Percentiles rank a stretch among this genome's conserved stretches.
These are phyloP conservation scores for Tetradesmus lagerheimii DNA, from an alignment of 139 green algal species.

Conservation along the genomic window DNA sequence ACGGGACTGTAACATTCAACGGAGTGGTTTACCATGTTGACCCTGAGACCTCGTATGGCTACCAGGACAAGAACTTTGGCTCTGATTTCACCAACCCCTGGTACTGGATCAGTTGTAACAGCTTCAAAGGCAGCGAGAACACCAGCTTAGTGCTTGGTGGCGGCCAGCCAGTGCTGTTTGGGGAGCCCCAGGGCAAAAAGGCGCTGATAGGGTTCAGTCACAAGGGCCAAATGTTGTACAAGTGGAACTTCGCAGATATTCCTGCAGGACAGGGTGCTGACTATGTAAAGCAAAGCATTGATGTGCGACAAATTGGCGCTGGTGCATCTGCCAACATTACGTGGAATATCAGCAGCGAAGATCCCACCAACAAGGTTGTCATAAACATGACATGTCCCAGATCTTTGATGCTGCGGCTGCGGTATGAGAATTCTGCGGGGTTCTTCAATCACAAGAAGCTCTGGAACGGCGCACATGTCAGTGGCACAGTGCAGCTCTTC, in stretches of 20 bases:
- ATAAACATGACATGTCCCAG: not conserved
- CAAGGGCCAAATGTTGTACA: not conserved
- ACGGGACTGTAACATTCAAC: not conserved
- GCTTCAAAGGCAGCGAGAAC: not conserved
- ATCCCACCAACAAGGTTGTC: not conserved
- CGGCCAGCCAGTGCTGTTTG: not conserved
- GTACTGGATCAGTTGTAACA: slow-evolving; percentile 25
- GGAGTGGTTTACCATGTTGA: not conserved
- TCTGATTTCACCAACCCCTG: slow-evolving; percentile 3
- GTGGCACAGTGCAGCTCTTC: not conserved
- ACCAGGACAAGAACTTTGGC: slow-evolving; percentile 23
- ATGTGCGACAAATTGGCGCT: not conserved
- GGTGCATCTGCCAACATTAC: not conserved
- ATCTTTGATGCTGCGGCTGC: not conserved
- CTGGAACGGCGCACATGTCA: not conserved
- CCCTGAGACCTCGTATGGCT: not conserved
- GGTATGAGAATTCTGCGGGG: not conserved
- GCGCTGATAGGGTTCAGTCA: not conserved
- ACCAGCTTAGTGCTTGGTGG: not conserved
- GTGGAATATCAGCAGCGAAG: slow-evolving; percentile 22
- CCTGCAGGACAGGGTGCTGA: not conserved
- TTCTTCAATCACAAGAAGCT: not conserved
- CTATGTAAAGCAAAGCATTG: not conserved
- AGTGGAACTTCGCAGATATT: slow-evolving; percentile 11
- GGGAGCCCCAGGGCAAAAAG: not conserved